Evolutionary conservation across 208 protist species (phyloP).

Genomic region (Blastocrithidia nonstop): DNA sequence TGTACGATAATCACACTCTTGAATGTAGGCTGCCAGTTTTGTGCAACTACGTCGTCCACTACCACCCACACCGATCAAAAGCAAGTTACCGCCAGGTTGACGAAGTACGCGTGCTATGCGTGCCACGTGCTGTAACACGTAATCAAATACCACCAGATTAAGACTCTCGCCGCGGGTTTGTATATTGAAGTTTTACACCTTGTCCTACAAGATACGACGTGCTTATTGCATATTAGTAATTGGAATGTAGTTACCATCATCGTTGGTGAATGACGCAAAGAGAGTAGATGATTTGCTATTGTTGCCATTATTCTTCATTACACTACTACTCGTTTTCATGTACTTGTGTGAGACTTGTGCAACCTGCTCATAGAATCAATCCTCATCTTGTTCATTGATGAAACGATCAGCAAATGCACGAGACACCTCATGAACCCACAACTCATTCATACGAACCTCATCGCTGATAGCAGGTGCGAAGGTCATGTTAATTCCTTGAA

Average conservation of each 20-base stretch:
- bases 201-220: conserved; percentile 62
- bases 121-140: conserved; percentile 92
- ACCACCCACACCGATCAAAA: conserved; percentile 94
- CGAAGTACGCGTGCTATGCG: conserved; percentile 91
- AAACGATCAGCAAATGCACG: conserved; percentile 93
- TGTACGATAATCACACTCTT: conserved; percentile 88
- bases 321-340: conserved; percentile 44
- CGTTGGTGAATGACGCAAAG: conserved; percentile 73
- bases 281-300: conserved; percentile 16
- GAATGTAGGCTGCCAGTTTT: conserved; percentile 84
- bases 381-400: conserved; percentile 80
- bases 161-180: conserved; percentile 58
- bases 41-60: conserved; percentile 91
- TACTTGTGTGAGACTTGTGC: conserved; percentile 52
- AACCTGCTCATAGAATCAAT: conserved; percentile 78
- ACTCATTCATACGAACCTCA: conserved; percentile 34
- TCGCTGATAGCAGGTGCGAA: conserved; percentile 57
- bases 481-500: conserved; percentile 85
- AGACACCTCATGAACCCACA: conserved; percentile 92
- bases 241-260: conserved; percentile 81
- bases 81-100: conserved; percentile 90
- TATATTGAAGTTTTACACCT: conserved; percentile 84
- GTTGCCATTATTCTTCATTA: conserved; percentile 3
- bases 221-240: conserved; percentile 60
- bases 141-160: conserved; percentile 92